Percentiles rank a stretch among this genome's conserved stretches.
Conservation (phyloP, 208 protist genomes). For the Crithidia brevicula region DNA sequence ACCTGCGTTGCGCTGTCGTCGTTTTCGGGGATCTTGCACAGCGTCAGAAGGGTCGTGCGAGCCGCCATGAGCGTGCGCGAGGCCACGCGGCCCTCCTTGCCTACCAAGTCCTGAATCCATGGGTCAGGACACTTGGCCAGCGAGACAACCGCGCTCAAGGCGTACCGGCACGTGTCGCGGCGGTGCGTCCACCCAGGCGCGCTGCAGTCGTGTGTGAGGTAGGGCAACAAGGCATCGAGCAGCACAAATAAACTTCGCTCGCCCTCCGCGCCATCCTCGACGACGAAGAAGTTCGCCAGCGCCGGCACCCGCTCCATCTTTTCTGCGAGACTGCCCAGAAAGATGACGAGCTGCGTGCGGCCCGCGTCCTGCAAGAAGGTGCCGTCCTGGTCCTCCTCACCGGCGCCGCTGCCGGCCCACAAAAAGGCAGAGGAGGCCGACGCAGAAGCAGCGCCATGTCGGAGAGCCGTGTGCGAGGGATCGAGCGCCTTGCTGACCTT, state of each 20-base stretch:
- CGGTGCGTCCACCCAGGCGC: slow-evolving; percentile 48
- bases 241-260: slow-evolving; percentile 35
- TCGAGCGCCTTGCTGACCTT: slow-evolving; percentile 47
- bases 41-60: slow-evolving; percentile 63
- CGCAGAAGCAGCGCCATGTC: not conserved
- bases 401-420: not conserved
- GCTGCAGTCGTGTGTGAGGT: slow-evolving; percentile 54
- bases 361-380: slow-evolving; percentile 32
- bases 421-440: slow-evolving; percentile 1
- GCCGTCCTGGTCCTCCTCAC: slow-evolving; percentile 5
- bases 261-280: slow-evolving; percentile 19
- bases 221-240: slow-evolving; percentile 52
- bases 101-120: slow-evolving; percentile 65
- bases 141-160: slow-evolving; percentile 60
- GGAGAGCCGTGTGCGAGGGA: slow-evolving; percentile 12
- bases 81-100: slow-evolving; percentile 32
- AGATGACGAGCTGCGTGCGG: slow-evolving; percentile 47
- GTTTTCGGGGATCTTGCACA: slow-evolving; percentile 84
- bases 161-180: slow-evolving; percentile 58
- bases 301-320: slow-evolving; percentile 65
- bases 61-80: slow-evolving; percentile 42
- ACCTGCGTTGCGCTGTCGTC: slow-evolving; percentile 63
- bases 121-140: slow-evolving; percentile 76
- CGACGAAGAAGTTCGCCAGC: slow-evolving; percentile 59
- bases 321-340: slow-evolving; percentile 70